Evolutionary conservation across 2,329 filamentous ascomycete species (phyloP).

Genomic region (Alternaria sp.): DNA sequence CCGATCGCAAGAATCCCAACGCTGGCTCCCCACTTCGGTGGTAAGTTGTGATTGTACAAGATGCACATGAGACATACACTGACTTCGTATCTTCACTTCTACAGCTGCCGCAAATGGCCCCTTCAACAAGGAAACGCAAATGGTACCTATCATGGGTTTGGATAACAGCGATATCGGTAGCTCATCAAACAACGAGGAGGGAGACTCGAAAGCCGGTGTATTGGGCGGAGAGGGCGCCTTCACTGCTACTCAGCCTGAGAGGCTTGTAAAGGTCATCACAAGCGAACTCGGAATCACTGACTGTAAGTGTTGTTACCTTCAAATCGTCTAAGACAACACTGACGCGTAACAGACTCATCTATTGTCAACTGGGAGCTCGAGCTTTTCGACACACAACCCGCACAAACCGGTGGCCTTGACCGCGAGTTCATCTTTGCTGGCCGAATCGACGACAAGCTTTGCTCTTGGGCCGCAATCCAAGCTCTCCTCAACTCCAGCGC

Average conservation of each 20-base stretch:
- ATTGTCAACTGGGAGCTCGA: slow-evolving; percentile 98
- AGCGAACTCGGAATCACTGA: slow-evolving; percentile 77
- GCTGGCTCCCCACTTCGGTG: slow-evolving; percentile 91
- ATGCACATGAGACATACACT: neutral
- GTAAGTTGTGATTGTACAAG: neutral
- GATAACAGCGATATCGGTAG: slow-evolving; percentile 70
- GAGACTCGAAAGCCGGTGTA: slow-evolving; percentile 51
- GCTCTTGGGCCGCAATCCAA: slow-evolving; percentile 89
- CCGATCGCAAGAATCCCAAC: slow-evolving; percentile 90
- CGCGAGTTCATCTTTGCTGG: slow-evolving; percentile 95
- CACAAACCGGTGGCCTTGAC: slow-evolving; percentile 82
- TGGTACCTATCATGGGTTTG: slow-evolving; percentile 91
- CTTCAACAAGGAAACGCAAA: slow-evolving; percentile 89
- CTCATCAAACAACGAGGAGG: slow-evolving; percentile 41
- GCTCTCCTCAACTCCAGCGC: slow-evolving; percentile 73
- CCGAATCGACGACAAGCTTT: slow-evolving; percentile 96
- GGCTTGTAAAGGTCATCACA: slow-evolving; percentile 83
- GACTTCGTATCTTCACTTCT: neutral
- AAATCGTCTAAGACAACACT: neutral
- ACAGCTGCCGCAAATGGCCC: slow-evolving; percentile 65
- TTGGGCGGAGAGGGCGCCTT: slow-evolving; percentile 76
- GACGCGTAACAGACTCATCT: slow-evolving; percentile 58
- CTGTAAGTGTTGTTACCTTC: slow-evolving; percentile 46
- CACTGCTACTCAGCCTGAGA: slow-evolving; percentile 81
- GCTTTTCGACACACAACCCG: slow-evolving; percentile 89